Base-by-base conservation (phyloP, 2,329 filamentous ascomycete species). In the Fusarium sp. region DNA sequence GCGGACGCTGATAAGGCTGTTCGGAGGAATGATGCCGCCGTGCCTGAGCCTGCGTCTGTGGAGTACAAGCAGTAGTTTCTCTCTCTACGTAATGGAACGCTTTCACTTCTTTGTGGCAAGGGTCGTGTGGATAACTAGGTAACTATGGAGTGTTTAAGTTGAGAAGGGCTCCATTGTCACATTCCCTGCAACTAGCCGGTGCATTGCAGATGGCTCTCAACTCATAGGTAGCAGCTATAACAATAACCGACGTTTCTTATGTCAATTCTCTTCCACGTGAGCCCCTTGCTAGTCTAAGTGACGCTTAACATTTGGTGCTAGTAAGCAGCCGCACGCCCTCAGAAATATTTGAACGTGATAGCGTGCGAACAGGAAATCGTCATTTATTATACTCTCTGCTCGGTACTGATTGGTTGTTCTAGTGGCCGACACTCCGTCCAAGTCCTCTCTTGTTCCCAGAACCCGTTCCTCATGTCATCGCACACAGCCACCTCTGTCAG, bases 1-100 rank as follows among this genome's bases (percentile, higher is more conserved):
- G 20, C 54, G 7, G 73, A 74, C 2, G 73, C 39, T 11, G 73
- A 30, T 1, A 73, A 74, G 67, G 70, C 16, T 48, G 63, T 48
- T 25, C 27, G 25, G 20, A 63, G 61, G 18, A 61, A 39, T 37
- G 63, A 41, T 16, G 34, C 18, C 0, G 1, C 18, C 2, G 50
- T 45, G 63, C 23, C 27, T 52, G 68, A 72, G 57, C 48, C 34
- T 6, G 3, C 66, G 27, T 18, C 58, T 0, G 11, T 35, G 5
- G 70, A 70, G 20, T 41, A 27, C 3, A 72, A 60, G 50, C 52
- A 67, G 37, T 73, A 45, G 54, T 59, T 65, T 11, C 52, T 65
- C 16, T 6, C 16, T 41, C 63, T 48, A 3, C 14, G 37, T 0
- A 50, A 20, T 41, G 20, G 13, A 20, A 18, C 20, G 9, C 10